Base-by-base conservation (phyloP, 495 filamentous ascomycete genomes). In the Aeminium ludgeri region DNA sequence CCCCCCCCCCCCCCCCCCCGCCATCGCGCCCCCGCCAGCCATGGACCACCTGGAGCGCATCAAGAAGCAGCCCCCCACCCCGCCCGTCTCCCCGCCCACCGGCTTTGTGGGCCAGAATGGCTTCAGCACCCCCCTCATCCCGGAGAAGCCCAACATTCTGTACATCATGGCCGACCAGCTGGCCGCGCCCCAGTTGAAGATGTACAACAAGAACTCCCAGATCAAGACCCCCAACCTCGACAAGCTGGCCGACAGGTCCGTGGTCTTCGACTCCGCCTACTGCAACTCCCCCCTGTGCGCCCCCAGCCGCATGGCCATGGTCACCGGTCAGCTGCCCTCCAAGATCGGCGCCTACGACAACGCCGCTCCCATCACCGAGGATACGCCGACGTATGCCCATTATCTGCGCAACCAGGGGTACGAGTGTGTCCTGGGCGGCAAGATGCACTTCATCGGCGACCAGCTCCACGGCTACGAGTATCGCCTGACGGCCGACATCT, bases 361-460 rank as follows among this genome's bases (percentile, higher is more conserved):
- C 56, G 84, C 84, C 3, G 70, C 78, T 20, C 70, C 76, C 36
- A 67, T 92, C 43, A 67, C 70, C 20, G 73, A 73, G 38, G 82
- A 87, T 44, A 68, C 74, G 20, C 84, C 82, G 2, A 92, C 84
- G 1, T 91, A 86, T 56, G 82, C 84, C 4, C 84, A 93, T 52
- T 87, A 91, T 57, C 65, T 93, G 32, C 80, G 84, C n/a, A 64
- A 67, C 12, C 72, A 78, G 52, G 82, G 80, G 33, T 93, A 93
- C 53, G 78, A 91, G 60, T 89, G 84, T n/a, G 77, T 75, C 3
- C 61, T 93, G 46, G 82, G 84, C 0, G 84, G 84, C 40, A 93
- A 93, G 67, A 93, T 93, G 84, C 84, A 93, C 57, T 93, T 93
- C 59, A 81, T 86, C 42, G 84, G 84, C 34, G 84, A 93, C 52